phyloP scores from a whole-genome alignment of 768 basidiomycete species.

The Coprinopsis sp. region DNA sequence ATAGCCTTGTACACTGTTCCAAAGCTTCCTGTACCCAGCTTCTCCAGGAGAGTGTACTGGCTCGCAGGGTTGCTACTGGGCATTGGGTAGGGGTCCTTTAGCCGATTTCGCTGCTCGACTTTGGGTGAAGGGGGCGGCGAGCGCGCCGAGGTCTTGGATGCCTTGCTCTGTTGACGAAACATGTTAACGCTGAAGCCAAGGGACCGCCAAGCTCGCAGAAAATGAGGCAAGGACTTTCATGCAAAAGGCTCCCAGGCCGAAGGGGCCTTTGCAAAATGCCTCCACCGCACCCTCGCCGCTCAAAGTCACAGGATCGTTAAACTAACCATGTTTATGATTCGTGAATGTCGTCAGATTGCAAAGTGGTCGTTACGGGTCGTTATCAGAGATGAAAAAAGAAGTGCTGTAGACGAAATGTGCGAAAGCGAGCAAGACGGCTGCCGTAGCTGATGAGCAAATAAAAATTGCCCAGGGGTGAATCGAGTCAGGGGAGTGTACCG shows the following conservation, averaged over 20 bases:
- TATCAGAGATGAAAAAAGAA: not conserved
- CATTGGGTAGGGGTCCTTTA: constrained; percentile 60
- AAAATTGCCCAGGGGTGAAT: too few relatives aligned
- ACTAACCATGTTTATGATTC: constrained; percentile 13
- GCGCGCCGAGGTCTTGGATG: constrained; percentile 32
- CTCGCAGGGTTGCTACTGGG: constrained; percentile 79
- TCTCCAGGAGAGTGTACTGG: constrained; percentile 90
- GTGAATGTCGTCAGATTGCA: constrained; percentile 3
- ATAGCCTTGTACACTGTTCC: constrained; percentile 97
- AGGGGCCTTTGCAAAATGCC: constrained; percentile 21
- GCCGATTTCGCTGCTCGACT: constrained; percentile 35
- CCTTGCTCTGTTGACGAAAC: constrained; percentile 34
- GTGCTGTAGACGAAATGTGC: not conserved
- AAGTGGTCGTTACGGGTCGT: constrained; percentile 9
- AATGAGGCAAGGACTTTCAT: constrained; percentile 7
- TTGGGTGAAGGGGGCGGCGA: constrained; percentile 51
- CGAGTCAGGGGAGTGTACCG: too few relatives aligned
- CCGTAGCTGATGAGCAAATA: not conserved
- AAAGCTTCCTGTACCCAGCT: constrained; percentile 96
- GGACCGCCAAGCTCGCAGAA: constrained; percentile 10
- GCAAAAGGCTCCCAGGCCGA: not conserved
- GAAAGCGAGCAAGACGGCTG: not conserved
- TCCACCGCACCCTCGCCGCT: constrained; percentile 10
- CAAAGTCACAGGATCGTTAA: too few relatives aligned
- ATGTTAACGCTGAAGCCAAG: constrained; percentile 11